Conservation (phyloP, 345 rosid genomes). For the Arabidopsis thaliana region TAIR10.1 NC_003070.9:18402001-18402500, state of each 20-base stretch:
- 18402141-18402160: background rate
- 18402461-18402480: slow-evolving; percentile 35
- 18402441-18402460: slow-evolving; percentile 40
- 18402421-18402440: slow-evolving; percentile 34
- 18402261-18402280: slow-evolving; percentile 41
- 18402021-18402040: background rate
- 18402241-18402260: slow-evolving; percentile 8
- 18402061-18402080: slow-evolving; percentile 12
- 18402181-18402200: slow-evolving; percentile 2
- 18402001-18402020: slow-evolving; percentile 69
- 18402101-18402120: slow-evolving; percentile 58
- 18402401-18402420: slow-evolving; percentile 25
- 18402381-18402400: slow-evolving; percentile 9
- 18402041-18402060: background rate
- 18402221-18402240: slow-evolving; percentile 7
- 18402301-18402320: slow-evolving; percentile 62
- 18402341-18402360: slow-evolving; percentile 80
- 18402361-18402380: slow-evolving; percentile 18
- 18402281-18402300: slow-evolving; percentile 55
- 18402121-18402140: slow-evolving; percentile 53
- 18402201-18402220: slow-evolving; percentile 4
- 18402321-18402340: slow-evolving; percentile 84
- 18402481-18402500: slow-evolving; percentile 39
- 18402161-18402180: background rate
- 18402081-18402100: slow-evolving; percentile 53